phyloP scores from a whole-genome alignment of 805 yeast species.

The Candida sonorensis region DNA sequence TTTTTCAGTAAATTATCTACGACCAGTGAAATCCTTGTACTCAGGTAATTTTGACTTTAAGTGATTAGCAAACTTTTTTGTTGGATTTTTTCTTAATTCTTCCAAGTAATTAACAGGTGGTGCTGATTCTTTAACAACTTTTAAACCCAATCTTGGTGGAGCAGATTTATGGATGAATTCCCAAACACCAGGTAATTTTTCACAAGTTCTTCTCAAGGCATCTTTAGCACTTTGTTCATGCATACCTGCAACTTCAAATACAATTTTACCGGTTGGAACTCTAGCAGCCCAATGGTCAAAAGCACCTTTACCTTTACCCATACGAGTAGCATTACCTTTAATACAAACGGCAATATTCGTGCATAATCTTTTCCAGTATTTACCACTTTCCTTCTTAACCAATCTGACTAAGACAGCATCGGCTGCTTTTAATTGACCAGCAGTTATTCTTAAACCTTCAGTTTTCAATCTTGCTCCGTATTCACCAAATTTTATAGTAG shows the following conservation, averaged over 20 bases:
- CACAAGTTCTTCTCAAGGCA: conserved; percentile 83
- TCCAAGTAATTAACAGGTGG: conserved; percentile 47
- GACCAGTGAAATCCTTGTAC: conserved; percentile 35
- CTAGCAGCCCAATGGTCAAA: conserved; percentile 97
- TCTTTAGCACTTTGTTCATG: conserved; percentile 90
- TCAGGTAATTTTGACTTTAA: conserved; percentile 44
- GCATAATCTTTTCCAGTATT: conserved; percentile 70
- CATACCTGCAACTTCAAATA: conserved; percentile 71
- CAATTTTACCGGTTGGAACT: conserved; percentile 90
- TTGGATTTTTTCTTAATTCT: conserved; percentile 51
- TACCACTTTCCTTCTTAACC: conserved; percentile 71
- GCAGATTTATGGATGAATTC: conserved; percentile 69
- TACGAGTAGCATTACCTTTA: conserved; percentile 98
- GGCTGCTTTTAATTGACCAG: conserved; percentile 86
- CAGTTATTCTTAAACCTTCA: conserved; percentile 82
- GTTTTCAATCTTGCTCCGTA: conserved; percentile 83
- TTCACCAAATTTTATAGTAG: conserved; percentile 70
- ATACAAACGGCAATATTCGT: conserved; percentile 88
- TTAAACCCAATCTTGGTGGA: conserved; percentile 66
- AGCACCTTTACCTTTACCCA: conserved; percentile 99
- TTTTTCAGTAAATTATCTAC: too few species aligned
- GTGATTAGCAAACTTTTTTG: conserved; percentile 53
- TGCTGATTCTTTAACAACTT: conserved; percentile 39
- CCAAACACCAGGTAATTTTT: conserved; percentile 85
- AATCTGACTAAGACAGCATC: conserved; percentile 80